phyloP scores from a whole-genome alignment of 2,329 filamentous ascomycete species.

The Ramularia endophylla region DNA sequence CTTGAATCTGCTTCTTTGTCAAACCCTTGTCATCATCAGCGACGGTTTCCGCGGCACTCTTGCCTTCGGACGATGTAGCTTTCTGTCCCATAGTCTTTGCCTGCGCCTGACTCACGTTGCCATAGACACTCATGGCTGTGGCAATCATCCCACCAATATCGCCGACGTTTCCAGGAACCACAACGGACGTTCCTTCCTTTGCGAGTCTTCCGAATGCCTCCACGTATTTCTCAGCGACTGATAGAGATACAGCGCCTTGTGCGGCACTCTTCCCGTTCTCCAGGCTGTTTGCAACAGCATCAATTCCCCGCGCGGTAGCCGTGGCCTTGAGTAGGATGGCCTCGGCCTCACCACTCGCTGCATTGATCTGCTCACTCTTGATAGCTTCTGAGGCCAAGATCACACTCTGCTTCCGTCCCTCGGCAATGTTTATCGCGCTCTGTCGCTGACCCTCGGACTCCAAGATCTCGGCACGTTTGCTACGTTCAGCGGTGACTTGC shows the following conservation, averaged over 20 bases:
- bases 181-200: slow-evolving; percentile 90
- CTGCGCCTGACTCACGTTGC: slow-evolving; percentile 81
- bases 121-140: slow-evolving; percentile 89
- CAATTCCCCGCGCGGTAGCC: slow-evolving; percentile 83
- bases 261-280: slow-evolving; percentile 67
- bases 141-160: slow-evolving; percentile 97
- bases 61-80: slow-evolving; percentile 15
- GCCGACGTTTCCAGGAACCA: slow-evolving; percentile 94
- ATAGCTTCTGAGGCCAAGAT: slow-evolving; percentile 93
- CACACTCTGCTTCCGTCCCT: slow-evolving; percentile 94
- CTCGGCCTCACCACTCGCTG: slow-evolving; percentile 85
- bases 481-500: slow-evolving; percentile 94
- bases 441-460: slow-evolving; percentile 96
- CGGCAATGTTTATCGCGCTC: slow-evolving; percentile 97
- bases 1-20: slow-evolving; percentile 29
- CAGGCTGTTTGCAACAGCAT: slow-evolving; percentile 62
- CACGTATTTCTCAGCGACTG: slow-evolving; percentile 95
- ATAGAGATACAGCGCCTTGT: slow-evolving; percentile 77
- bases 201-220: slow-evolving; percentile 89
- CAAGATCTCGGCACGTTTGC: slow-evolving; percentile 94
- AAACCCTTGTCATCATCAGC: slow-evolving; percentile 9
- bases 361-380: slow-evolving; percentile 86
- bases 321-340: slow-evolving; percentile 80
- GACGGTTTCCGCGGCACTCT: slow-evolving; percentile 5
- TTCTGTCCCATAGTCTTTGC: slow-evolving; percentile 59